Conservation (phyloP, 768 basidiomycete species). For the Russula earlei region DNA sequence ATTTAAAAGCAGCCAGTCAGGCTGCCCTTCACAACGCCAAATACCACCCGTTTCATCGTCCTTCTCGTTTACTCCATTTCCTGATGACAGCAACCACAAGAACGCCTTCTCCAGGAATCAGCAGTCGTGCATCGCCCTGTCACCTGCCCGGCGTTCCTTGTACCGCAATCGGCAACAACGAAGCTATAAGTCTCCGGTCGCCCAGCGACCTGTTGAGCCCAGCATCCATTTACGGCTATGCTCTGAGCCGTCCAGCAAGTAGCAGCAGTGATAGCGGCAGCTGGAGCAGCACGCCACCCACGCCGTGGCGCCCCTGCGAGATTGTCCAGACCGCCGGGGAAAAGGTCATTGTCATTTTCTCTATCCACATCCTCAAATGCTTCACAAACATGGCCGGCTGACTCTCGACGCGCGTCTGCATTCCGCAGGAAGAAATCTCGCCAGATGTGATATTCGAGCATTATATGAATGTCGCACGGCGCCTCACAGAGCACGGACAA, state of each 20-base stretch:
- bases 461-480: background rate
- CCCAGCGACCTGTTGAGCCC: background rate
- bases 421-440: background rate
- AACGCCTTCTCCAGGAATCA: background rate
- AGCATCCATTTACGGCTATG: background rate
- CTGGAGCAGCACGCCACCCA: background rate
- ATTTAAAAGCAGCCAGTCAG: background rate
- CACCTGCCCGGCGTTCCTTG: background rate
- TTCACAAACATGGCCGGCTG: background rate
- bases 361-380: too few relatives aligned
- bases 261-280: background rate
- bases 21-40: background rate
- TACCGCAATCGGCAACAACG: background rate
- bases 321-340: too few relatives aligned
- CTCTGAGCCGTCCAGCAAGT: background rate
- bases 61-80: background rate
- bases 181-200: background rate
- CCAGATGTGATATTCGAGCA: background rate
- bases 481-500: background rate
- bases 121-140: background rate
- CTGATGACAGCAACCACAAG: background rate
- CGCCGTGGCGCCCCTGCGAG: background rate
- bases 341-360: background rate
- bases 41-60: background rate
- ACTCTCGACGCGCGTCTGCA: background rate